Conservation (phyloP, 2,329 filamentous ascomycete genomes). For the Colletotrichum cordylinicola region DNA sequence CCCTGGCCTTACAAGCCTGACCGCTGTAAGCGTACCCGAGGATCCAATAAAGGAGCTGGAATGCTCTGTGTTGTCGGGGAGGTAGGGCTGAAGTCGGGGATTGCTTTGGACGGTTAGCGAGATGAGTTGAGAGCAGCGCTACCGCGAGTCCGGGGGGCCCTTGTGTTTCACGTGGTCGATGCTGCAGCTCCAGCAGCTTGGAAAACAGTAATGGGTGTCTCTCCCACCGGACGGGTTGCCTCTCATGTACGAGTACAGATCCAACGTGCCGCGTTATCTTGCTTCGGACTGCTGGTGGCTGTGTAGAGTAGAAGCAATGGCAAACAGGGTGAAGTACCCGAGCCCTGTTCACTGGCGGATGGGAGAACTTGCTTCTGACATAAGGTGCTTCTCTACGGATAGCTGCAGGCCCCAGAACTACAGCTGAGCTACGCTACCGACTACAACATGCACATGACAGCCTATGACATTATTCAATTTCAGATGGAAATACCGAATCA, state of each 20-base stretch:
- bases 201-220: not conserved
- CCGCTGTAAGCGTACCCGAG: not conserved
- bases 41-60: not conserved
- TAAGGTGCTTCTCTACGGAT: not conserved
- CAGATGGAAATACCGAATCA: not conserved
- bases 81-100: constrained; percentile 2
- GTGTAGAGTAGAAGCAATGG: not conserved
- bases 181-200: not conserved
- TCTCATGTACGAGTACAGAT: too few relatives aligned
- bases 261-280: not conserved
- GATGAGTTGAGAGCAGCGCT: not conserved
- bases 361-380: not conserved
- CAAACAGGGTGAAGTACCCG: not conserved
- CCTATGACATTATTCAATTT: not conserved
- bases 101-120: not conserved
- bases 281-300: not conserved
- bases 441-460: too few relatives aligned
- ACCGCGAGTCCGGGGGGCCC: not conserved
- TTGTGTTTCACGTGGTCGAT: not conserved
- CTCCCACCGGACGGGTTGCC: not conserved
- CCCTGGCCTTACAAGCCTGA: not conserved
- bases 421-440: not conserved
- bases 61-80: not conserved
- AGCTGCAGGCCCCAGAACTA: not conserved
- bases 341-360: not conserved